Percentiles rank a stretch among this genome's conserved stretches.
phyloP scores from a whole-genome alignment of 257 asterid species.

The Marsdenia floribunda region DNA sequence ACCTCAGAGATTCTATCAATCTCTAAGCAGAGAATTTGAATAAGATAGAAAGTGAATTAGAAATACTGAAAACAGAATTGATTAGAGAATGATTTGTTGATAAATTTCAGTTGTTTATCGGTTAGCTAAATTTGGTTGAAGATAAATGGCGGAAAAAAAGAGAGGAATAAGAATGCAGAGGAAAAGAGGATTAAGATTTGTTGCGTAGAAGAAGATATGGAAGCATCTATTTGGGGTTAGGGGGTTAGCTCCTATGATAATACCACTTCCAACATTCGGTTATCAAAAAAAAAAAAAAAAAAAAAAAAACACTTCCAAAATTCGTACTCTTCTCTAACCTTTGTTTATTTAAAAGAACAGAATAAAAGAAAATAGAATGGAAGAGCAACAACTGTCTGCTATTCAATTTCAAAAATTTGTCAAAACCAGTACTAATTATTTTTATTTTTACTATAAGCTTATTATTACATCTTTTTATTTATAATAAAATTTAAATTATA shows the following conservation, averaged over 20 bases:
- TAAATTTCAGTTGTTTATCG: not conserved
- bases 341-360: too few relatives aligned
- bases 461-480: too few relatives aligned
- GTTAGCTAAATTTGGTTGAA: not conserved
- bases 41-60: not conserved
- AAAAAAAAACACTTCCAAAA: too few relatives aligned
- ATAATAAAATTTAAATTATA: too few relatives aligned
- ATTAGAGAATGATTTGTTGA: not conserved
- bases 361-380: too few relatives aligned
- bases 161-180: slow-evolving; percentile 10
- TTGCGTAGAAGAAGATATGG: not conserved
- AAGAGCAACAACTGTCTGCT: too few relatives aligned
- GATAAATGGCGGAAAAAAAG: slow-evolving; percentile 15
- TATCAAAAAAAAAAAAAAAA: too few relatives aligned
- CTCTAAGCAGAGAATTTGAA: not conserved
- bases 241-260: too few relatives aligned
- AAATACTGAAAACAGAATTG: not conserved
- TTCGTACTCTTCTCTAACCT: not conserved
- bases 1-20: not conserved
- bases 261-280: too few relatives aligned
- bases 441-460: too few relatives aligned
- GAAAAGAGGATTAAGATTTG: not conserved
- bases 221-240: not conserved
- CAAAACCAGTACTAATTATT: too few relatives aligned
- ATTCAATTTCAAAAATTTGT: too few relatives aligned